Base-by-base conservation (phyloP, 2,329 filamentous ascomycete genomes). In the Penicillium crustosum region DNA sequence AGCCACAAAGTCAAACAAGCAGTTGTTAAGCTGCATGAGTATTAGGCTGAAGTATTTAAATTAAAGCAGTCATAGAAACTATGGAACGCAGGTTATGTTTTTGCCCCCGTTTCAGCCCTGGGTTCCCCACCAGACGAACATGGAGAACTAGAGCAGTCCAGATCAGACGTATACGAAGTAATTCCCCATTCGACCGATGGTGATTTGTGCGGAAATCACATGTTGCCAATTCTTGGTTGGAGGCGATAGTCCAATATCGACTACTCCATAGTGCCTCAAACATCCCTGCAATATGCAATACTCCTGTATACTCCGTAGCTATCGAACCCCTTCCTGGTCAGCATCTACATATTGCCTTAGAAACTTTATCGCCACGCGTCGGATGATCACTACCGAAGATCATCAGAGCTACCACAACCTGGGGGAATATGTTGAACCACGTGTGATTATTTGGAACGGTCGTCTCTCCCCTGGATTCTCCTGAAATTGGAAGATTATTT, bases 331-430 rank as follows among this genome's bases (percentile, higher is more conserved):
- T 42, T 23, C 21, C 15, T 12, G 19, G 8, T 9, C 15, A 27
- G 15, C 17, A 42, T 23, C 2, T 42, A 6, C 5, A 41, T 15
- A 25, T 43, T 41, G 12, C 15, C 9, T 2, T 21, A 29, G 57
- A 57, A 43, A 57, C 60, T 49, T 36, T 33, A 59, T 55, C 42
- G 44, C 53, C 60, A 60, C 54, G 48, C 55, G 54, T 45, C 25
- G 31, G 52, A 49, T 39, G 38, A 57, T 59, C 57, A 44, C 49
- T 47, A 39, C 44, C 39, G 13, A 47, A 36, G 52, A 51, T 47
- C 52, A 47, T 25, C 41, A 42, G 35, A 55, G 35, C 43, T 47
- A 19, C n/a, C 7, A 31, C n/a, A 21, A 21, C 12, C 27, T 29
- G 25, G 27, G n/a, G 42, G 17, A 19, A 1, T 15, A 23, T 15